Base-by-base conservation (phyloP, 2,329 filamentous ascomycete species). In the Acephala macrosclerotiorum region DNA sequence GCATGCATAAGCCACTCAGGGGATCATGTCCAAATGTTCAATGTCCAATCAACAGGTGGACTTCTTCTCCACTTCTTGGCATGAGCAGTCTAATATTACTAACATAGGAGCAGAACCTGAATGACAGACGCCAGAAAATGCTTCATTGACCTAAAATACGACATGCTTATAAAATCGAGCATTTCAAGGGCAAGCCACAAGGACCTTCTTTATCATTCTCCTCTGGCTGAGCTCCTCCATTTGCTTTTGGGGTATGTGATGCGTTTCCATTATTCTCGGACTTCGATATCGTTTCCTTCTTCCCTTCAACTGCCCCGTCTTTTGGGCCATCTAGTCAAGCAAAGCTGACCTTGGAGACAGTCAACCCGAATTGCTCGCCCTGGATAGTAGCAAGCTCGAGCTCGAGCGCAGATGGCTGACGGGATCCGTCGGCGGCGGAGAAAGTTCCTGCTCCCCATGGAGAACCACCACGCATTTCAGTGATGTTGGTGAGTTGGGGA, bases 401-500 rank as follows among this genome's bases (percentile, higher is more conserved):
- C 85, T 99, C 96, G 73, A 88, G 84, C 9, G 82, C 77, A 18
- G 85, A 82, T 58, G 96, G 96, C 84, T 95, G 90, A 76, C 96
- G 91, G 66, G 91, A 93, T 74, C 96, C 96, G 74, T 97, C 93
- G 66, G 77, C 84, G 68, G 78, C 88, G 69, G 94, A 85, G 74
- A 97, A 96, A 71, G 95, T 97, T 77, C 96, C 96, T 38, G 95
- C 94, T 75, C 95, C 96, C 96, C 96, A 99, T 45, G 96, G 85
- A 67, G 86, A 89, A 68, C 96, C 96, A 76, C 96, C 96, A 78
- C 92, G 92, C 69, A 96, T 85, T 84, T 97, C 94, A 35, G 77
- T 77, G 40, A 97, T 79, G 81, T 94, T 90, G 71, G 89, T 78
- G 71, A 97, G 81, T 70, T 88, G 81, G 66, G 77, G 77, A 77